phyloP scores from a whole-genome alignment of 2,329 filamentous ascomycete genomes.

The Amylocarpus encephaloides region DNA sequence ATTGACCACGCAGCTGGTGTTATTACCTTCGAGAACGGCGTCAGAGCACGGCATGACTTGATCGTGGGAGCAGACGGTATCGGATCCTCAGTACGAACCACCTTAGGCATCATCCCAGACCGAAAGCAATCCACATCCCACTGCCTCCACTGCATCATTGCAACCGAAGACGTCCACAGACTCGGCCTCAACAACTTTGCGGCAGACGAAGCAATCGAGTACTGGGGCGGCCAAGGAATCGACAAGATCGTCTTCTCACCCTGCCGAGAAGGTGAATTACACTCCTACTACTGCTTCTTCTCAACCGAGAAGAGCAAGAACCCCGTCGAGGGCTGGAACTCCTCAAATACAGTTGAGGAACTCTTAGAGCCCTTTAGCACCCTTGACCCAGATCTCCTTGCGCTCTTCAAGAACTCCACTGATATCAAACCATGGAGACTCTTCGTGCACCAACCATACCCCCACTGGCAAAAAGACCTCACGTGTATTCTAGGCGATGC shows the following conservation, averaged over 20 bases:
- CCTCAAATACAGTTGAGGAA: constrained; percentile 42
- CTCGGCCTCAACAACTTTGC: constrained; percentile 23
- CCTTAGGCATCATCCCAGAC: constrained; percentile 45
- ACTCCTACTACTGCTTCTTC: constrained; percentile 37
- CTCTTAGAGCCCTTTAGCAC: constrained; percentile 54
- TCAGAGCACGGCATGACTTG: constrained; percentile 31
- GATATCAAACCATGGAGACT: constrained; percentile 29
- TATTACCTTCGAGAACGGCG: constrained; percentile 36
- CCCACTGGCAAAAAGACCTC: constrained; percentile 44
- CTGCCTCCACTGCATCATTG: constrained; percentile 34
- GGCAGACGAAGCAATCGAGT: constrained; percentile 26
- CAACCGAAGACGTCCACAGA: constrained; percentile 22
- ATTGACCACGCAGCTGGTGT: constrained; percentile 45
- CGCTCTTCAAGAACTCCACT: constrained; percentile 24
- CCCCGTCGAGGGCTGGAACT: constrained; percentile 26
- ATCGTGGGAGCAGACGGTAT: constrained; percentile 49
- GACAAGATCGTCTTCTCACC: constrained; percentile 37
- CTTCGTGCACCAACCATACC: constrained; percentile 49
- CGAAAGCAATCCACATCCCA: constrained; percentile 33
- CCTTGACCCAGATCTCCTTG: constrained; percentile 40
- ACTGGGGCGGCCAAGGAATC: constrained; percentile 34
- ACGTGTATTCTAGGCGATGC: constrained; percentile 59
- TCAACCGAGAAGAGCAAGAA: constrained; percentile 22
- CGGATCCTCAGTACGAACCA: constrained; percentile 55
- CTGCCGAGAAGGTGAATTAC: constrained; percentile 33